phyloP scores from a whole-genome alignment of 2,329 filamentous ascomycete species.

The Calonectria ilicicola region DNA sequence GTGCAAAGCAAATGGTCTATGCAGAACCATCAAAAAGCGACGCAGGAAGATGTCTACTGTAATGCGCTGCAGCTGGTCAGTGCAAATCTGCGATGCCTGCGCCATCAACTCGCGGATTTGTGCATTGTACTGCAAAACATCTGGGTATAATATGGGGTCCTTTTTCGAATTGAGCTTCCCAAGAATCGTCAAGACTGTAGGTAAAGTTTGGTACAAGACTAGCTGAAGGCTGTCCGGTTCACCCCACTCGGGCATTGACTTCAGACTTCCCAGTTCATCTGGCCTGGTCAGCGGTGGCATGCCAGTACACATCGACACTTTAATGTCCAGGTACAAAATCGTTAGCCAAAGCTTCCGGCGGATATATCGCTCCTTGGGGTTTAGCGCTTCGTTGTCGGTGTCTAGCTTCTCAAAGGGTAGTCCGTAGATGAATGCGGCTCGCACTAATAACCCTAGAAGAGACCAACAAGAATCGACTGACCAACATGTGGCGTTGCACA shows the following conservation, averaged over 20 bases:
- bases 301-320: constrained; percentile 49
- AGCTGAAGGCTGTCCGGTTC: constrained; percentile 46
- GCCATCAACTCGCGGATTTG: constrained; percentile 49
- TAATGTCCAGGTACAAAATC: constrained; percentile 51
- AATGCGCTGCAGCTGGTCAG: constrained; percentile 46
- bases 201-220: constrained; percentile 47
- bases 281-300: constrained; percentile 50
- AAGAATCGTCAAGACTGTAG: constrained; percentile 46
- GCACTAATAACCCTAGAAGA: constrained; percentile 48
- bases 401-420: constrained; percentile 46
- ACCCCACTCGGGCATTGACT: constrained; percentile 41
- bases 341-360: constrained; percentile 50
- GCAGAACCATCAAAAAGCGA: constrained; percentile 50
- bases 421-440: constrained; percentile 49
- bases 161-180: constrained; percentile 48
- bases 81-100: constrained; percentile 45
- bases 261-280: constrained; percentile 45
- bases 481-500: constrained; percentile 53
- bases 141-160: constrained; percentile 47
- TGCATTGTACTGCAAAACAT: constrained; percentile 48
- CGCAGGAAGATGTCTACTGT: constrained; percentile 51
- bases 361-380: constrained; percentile 42
- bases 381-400: constrained; percentile 38
- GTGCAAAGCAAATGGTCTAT: constrained; percentile 51
- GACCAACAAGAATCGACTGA: constrained; percentile 52